These are phyloP conservation scores for Venturia oleaginea DNA, from an alignment of 2,329 filamentous ascomycete genomes.

Conservation along the genomic window DNA sequence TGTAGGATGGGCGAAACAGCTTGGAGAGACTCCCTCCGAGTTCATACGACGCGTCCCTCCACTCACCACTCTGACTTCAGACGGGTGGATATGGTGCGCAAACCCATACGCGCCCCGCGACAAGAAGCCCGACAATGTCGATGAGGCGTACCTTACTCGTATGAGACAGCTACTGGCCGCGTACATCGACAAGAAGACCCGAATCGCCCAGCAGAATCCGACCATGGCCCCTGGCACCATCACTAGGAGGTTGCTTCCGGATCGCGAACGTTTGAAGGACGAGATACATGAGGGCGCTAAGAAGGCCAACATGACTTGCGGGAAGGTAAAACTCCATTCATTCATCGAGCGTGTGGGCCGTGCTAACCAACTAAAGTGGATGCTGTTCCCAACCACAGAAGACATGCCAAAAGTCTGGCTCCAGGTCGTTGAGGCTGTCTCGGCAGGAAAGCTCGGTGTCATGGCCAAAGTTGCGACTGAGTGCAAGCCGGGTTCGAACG, in stretches of 20 bases:
- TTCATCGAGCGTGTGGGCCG: not conserved
- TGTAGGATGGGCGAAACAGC: slow-evolving; percentile 47
- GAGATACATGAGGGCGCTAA: slow-evolving; percentile 55
- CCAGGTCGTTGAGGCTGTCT: slow-evolving; percentile 56
- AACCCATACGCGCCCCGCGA: slow-evolving; percentile 47
- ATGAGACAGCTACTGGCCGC: slow-evolving; percentile 47
- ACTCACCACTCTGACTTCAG: slow-evolving; percentile 43
- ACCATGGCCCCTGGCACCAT: slow-evolving; percentile 35
- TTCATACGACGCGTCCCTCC: slow-evolving; percentile 65
- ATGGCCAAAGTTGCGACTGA: slow-evolving; percentile 63
- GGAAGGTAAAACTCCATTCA: slow-evolving; percentile 47
- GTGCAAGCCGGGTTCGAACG: slow-evolving; percentile 25
- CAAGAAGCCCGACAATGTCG: slow-evolving; percentile 29
- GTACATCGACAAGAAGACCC: slow-evolving; percentile 37
- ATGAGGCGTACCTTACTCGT: slow-evolving; percentile 42
- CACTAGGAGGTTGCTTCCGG: slow-evolving; percentile 31
- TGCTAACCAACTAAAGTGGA: slow-evolving; percentile 48
- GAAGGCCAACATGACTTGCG: slow-evolving; percentile 48
- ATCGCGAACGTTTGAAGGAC: slow-evolving; percentile 36
- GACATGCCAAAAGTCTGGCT: slow-evolving; percentile 58
- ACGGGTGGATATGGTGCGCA: slow-evolving; percentile 64
- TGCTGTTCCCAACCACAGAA: slow-evolving; percentile 53
- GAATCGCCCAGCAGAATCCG: slow-evolving; percentile 43
- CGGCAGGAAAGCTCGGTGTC: slow-evolving; percentile 60
- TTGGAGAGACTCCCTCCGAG: slow-evolving; percentile 51